These are phyloP conservation scores for Cornus controversa DNA, from an alignment of 148 eudicot species.

Conservation along the genomic window DNA sequence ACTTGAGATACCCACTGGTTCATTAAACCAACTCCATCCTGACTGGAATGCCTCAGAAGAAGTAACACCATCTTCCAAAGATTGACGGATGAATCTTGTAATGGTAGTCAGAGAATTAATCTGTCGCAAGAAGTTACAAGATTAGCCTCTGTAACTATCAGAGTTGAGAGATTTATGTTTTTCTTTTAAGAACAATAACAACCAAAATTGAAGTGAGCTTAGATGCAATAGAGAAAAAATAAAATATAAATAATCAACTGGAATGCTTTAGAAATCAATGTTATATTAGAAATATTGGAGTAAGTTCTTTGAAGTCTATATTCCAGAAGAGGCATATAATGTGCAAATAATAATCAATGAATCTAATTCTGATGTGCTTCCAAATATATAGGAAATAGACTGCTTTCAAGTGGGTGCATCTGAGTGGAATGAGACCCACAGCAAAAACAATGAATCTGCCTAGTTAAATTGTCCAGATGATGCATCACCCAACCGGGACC, in stretches of 20 bases:
- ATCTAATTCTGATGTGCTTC: neutral
- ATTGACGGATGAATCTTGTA: slow-evolving; percentile 43
- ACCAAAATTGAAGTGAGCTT: neutral
- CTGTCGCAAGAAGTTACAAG: slow-evolving; percentile 36
- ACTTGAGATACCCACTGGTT: slow-evolving; percentile 88
- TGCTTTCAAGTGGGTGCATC: neutral
- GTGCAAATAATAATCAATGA: neutral
- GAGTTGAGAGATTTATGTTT: neutral
- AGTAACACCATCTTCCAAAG: slow-evolving; percentile 35
- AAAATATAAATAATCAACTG: neutral
- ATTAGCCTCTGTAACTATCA: neutral
- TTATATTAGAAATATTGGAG: neutral
- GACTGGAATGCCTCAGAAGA: slow-evolving; percentile 43
- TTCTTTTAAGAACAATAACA: neutral
- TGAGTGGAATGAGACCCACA: neutral
- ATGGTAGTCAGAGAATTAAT: slow-evolving; percentile 66
- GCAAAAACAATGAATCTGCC: too few relatives aligned
- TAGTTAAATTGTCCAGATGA: neutral
- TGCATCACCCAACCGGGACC: too few relatives aligned
- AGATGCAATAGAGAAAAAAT: neutral
- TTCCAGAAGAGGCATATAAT: neutral
- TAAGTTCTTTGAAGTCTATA: neutral
- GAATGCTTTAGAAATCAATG: neutral
- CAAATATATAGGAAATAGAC: neutral
- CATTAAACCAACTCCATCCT: slow-evolving; percentile 76